Evolutionary conservation across 148 eudicot genomes (phyloP), one percentile per base, ranked within the genome.

Genomic region (Mesembryanthemum crystallinum): DNA sequence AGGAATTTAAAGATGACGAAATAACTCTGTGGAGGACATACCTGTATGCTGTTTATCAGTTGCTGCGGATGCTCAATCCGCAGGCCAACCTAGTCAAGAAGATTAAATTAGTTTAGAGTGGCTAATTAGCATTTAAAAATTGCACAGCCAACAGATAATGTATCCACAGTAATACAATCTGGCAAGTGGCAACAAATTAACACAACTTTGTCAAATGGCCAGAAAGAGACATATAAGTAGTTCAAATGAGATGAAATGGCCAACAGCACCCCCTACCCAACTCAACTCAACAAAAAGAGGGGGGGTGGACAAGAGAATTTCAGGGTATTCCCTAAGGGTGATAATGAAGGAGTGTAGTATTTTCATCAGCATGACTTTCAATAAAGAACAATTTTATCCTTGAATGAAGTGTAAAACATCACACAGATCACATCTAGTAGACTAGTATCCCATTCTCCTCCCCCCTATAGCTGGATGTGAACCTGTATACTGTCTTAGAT

Each of bases 11-110:
- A 49, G 58, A 5, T 6, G 13, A 51, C 32, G 57, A n/a, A 43
- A 60, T 10, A 8, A 37, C 55, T 64, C 42, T 60, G 55, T 18
- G 12, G 49, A 72, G 24, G 27, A 64, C 82, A 20, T 37, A 95
- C 99, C 98, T 95, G 99, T 83, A 95, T 89, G 83, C 77, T 65
- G 82, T 95, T 88, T 82, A 95, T 92, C 74, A 95, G 82, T 71
- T 89, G 86, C 78, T 94, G 98, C 75, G 98, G 97, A 86, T 95
- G 98, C 86, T 95, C 98, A 77, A 95, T 73, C 76, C 99, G 94
- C 80, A 95, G 80, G 45, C 99, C 99, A 69, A 92, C 89, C 99
- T 95, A 89, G 37, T 73, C 63, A 81, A 76, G 33, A 17, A 54
- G 27, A 35, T 45, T 12, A 51, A 49, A 65, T 80, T 71, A 71